Base-by-base conservation (phyloP, 805 yeast genomes). In the Torulaspora gathmanii region DNA sequence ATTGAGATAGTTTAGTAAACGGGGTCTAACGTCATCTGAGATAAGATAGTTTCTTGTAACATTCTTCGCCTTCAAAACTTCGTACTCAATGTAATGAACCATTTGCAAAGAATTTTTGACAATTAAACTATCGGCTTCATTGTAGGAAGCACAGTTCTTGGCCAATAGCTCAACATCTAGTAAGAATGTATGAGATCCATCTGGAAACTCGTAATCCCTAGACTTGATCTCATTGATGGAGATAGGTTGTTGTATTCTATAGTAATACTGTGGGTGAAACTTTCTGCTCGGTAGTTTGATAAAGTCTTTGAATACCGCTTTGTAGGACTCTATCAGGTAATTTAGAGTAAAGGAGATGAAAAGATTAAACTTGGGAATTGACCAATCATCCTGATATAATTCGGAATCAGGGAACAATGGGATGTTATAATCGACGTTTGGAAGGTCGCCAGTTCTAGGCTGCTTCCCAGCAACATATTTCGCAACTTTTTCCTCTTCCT, bases 201-300 rank as follows among this genome's bases (percentile, higher is more conserved):
- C 54, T 11, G 48, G 46, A 25, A 47, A 54, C 40, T 61, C 60
- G 46, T 73, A 72, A 33, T 61, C 61, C 35, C 67, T 60, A 8
- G 64, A 55, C 47, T 73, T 73, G 47, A 87, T 80, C 63, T 85
- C 91, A 45, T 77, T 72, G 10, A 87, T 62, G 0, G 95, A 82
- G 2, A 85, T 78, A 2, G 95, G 95, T 17, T 67, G 67, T 42
- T 70, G 66, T 36, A 86, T 79, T 44, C 79, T 69, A 46, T 77
- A 74, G 60, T 82, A 86, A 63, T 88, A 89, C 60, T 87, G 95
- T 0, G 96, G 89, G 58, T 85, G 87, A 37, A 77, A 65, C 59
- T 82, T 80, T 53, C 80, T 78, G 20, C 84, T 75, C 6, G 96
- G 96, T 30, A 88, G 71, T 53, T 78, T 80, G 50, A 80, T 62